A percentile compares a stretch with the other conserved stretches of the same genome.
Evolutionary conservation across 768 basidiomycete species (phyloP).

Genomic region (Russula griseocarnosa): DNA sequence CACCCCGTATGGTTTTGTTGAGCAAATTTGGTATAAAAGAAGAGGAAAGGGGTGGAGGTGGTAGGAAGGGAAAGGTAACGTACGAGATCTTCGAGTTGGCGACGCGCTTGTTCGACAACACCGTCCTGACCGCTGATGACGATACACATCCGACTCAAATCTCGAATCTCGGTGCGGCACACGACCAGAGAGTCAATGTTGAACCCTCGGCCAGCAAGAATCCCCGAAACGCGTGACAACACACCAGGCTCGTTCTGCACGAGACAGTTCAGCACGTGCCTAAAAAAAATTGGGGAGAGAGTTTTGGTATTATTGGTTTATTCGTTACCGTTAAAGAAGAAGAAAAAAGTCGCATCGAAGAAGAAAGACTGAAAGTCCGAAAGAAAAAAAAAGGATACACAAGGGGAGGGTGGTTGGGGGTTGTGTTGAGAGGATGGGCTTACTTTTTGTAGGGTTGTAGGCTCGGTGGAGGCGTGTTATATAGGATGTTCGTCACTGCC

Average conservation of each 20-base stretch:
- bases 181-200: conserved; percentile 99
- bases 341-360: conserved; percentile 15
- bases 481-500: conserved; percentile 95
- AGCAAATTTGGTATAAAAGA: not conserved
- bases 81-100: conserved; percentile 95
- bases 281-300: conserved; percentile 35
- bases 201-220: conserved; percentile 94
- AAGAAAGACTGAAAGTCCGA: not conserved
- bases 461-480: conserved; percentile 92
- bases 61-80: conserved; percentile 34
- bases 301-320: not conserved
- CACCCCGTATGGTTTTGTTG: too few relatives aligned
- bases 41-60: not conserved
- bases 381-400: too few relatives aligned
- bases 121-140: conserved; percentile 95
- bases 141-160: conserved; percentile 97
- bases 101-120: conserved; percentile 93
- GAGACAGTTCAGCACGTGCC: conserved; percentile 94
- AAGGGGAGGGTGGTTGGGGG: too few relatives aligned
- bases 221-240: conserved; percentile 96
- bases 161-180: conserved; percentile 94
- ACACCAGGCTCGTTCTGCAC: conserved; percentile 99
- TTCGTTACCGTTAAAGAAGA: not conserved
- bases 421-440: conserved; percentile 29
- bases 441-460: conserved; percentile 91